These are phyloP conservation scores for Termitomyces sp. DNA, from an alignment of 768 basidiomycete genomes.

Conservation along the genomic window DNA sequence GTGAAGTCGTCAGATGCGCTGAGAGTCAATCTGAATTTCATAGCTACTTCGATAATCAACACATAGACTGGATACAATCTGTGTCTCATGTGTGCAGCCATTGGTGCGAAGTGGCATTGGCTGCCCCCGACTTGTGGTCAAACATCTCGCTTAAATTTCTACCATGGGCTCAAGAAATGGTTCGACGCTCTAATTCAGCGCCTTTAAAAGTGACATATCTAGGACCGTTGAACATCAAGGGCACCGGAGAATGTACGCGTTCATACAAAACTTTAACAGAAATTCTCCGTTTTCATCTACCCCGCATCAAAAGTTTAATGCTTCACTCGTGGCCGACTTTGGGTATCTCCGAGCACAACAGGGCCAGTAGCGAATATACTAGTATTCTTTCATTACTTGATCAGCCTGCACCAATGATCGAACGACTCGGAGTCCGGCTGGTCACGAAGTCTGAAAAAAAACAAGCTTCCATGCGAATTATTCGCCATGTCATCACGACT, in stretches of 20 bases:
- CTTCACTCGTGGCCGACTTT: not conserved
- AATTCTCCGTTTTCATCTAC: not conserved
- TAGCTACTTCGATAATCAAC: no score
- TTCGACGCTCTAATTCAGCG: not conserved
- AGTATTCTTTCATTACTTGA: not conserved
- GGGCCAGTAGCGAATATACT: not conserved
- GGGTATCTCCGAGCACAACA: accelerated
- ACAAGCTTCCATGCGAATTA: not conserved
- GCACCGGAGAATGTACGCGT: not conserved
- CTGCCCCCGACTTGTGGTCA: not conserved
- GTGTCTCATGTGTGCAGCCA: not conserved
- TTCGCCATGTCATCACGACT: not conserved
- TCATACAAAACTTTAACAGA: not conserved
- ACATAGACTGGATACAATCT: not conserved
- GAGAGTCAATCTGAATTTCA: not conserved
- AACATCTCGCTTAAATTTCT: not conserved
- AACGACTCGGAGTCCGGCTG: not conserved
- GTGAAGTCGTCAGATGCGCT: not conserved
- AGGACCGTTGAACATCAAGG: not conserved
- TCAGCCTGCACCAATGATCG: not conserved
- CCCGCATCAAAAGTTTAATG: not conserved
- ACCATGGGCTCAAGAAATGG: not conserved
- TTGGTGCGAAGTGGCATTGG: not conserved
- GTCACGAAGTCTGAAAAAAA: no score
- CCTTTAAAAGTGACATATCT: not conserved